phyloP scores from a whole-genome alignment of 2,329 filamentous ascomycete species.

The Colletotrichum incanum region DNA sequence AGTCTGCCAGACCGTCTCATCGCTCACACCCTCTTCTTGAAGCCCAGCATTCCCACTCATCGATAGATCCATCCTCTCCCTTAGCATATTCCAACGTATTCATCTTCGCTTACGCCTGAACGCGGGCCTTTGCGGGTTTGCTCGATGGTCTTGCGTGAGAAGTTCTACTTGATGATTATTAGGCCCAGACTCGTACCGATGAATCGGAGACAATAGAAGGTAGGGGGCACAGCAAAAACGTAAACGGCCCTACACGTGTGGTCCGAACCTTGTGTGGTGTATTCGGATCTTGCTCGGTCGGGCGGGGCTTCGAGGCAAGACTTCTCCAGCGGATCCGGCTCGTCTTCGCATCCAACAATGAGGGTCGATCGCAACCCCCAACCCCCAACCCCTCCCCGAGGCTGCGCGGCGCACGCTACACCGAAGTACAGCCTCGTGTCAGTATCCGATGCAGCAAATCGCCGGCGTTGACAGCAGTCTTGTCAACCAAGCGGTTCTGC shows the following conservation, averaged over 20 bases:
- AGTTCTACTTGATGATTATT: constrained; percentile 5
- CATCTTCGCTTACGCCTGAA: neutral
- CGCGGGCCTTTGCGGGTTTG: neutral
- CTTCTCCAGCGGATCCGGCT: constrained; percentile 24
- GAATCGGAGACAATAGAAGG: constrained; percentile 9
- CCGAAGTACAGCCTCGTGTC: constrained; percentile 18
- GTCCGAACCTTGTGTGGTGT: neutral
- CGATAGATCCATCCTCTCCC: constrained; percentile 4
- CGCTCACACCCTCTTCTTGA: constrained; percentile 27
- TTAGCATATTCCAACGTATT: constrained; percentile 3
- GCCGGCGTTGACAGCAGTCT: neutral
- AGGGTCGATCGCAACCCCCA: neutral
- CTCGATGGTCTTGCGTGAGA: neutral
- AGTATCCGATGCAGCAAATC: neutral
- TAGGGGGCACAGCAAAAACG: neutral
- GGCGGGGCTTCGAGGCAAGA: constrained; percentile 11
- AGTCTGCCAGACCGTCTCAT: constrained; percentile 27
- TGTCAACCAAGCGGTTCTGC: neutral
- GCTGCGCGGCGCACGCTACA: constrained; percentile 8
- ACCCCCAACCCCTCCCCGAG: constrained; percentile 1
- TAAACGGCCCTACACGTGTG: neutral
- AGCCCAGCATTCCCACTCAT: neutral
- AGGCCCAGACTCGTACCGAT: constrained; percentile 2
- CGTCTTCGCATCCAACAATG: neutral
- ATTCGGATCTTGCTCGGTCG: neutral